These are phyloP conservation scores for Phytophthora brassicae DNA, from an alignment of 352 stramenopile species.

Conservation along the genomic window DNA sequence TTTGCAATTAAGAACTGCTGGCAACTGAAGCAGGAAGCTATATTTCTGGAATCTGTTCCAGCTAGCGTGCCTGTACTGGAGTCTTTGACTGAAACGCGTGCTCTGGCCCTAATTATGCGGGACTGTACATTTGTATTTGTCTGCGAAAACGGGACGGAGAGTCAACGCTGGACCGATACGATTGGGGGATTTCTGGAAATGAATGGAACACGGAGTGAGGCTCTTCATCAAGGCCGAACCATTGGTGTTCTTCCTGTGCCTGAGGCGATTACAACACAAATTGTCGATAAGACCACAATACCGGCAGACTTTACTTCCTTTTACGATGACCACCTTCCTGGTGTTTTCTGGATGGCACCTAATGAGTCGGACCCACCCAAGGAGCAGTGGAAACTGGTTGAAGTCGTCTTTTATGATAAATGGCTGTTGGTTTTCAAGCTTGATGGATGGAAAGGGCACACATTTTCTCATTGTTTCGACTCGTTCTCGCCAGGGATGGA, in stretches of 20 bases:
- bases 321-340: constrained; percentile 49
- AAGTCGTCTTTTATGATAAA: constrained; percentile 38
- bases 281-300: constrained; percentile 8
- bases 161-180: constrained; percentile 34
- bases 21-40: constrained; percentile 43
- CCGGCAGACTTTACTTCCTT: constrained; percentile 41
- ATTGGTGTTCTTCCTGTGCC: constrained; percentile 30
- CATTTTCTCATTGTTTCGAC: constrained; percentile 29
- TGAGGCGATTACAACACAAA: constrained; percentile 21
- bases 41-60: constrained; percentile 43
- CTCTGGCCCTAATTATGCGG: constrained; percentile 32
- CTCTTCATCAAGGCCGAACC: constrained; percentile 23
- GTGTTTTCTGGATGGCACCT: constrained; percentile 45
- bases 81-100: constrained; percentile 6
- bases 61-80: constrained; percentile 22
- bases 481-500: constrained; percentile 20
- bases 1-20: constrained; percentile 28
- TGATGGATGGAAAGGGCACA: constrained; percentile 40
- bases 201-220: constrained; percentile 33
- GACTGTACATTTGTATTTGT: constrained; percentile 23
- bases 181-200: constrained; percentile 38
- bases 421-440: constrained; percentile 47
- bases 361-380: constrained; percentile 3
- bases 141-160: constrained; percentile 19
- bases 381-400: constrained; percentile 39